phyloP scores from a whole-genome alignment of 2,329 filamentous ascomycete species.

The Pyricularia sp. region DNA sequence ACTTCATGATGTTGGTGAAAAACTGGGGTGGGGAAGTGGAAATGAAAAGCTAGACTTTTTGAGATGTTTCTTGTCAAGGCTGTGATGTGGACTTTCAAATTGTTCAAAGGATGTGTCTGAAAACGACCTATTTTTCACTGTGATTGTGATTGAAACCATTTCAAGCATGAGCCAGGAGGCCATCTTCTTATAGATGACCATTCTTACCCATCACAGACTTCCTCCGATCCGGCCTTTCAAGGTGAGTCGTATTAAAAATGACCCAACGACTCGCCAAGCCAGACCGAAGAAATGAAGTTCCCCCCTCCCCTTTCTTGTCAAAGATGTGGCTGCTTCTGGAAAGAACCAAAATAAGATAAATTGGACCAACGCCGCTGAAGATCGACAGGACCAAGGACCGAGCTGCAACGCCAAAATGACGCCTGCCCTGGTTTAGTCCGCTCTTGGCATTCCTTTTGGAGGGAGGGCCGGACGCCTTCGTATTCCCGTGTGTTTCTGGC shows the following conservation, averaged over 20 bases:
- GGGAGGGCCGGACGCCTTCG: not conserved
- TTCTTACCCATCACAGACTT: not conserved
- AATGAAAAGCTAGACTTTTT: not conserved
- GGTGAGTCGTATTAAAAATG: not conserved
- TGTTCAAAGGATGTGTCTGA: not conserved
- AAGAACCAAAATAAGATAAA: not conserved
- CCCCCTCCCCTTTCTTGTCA: not conserved
- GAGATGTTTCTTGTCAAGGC: not conserved
- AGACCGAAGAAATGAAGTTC: not conserved
- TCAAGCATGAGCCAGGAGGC: not conserved
- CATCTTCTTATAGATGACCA: not conserved
- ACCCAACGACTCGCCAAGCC: not conserved
- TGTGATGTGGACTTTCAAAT: not conserved
- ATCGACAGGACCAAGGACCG: not conserved
- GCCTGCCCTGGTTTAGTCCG: not conserved
- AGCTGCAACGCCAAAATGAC: not conserved
- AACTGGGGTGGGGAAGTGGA: no score
- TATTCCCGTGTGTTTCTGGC: not conserved
- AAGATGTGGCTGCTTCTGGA: not conserved
- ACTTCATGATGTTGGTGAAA: no score
- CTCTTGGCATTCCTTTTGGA: not conserved
- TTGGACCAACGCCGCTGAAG: not conserved
- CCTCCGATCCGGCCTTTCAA: not conserved
- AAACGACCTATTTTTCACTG: not conserved
- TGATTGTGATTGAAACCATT: not conserved